Conservation (phyloP, 163 green algal species). For the Scenedesmus sp. region DNA sequence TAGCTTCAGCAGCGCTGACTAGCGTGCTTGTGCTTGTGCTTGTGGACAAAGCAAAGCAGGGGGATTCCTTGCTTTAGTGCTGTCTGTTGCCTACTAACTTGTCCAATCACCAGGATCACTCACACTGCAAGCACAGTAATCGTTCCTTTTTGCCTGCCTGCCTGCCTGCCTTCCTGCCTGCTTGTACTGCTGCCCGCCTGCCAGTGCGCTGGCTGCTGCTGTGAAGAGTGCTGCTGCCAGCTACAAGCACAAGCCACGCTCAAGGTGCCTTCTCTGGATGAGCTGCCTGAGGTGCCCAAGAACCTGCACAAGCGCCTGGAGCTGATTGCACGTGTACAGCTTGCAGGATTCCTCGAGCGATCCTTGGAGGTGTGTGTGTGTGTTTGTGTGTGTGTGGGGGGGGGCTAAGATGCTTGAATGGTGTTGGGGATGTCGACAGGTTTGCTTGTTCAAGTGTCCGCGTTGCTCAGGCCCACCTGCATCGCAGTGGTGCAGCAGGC, state of each 20-base stretch:
- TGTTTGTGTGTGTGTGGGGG: no score
- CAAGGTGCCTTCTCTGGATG: constrained; percentile 37
- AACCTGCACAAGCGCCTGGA: constrained; percentile 57
- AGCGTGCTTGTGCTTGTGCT: no score
- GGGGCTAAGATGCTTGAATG: not conserved
- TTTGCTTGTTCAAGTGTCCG: no score
- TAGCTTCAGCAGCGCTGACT: not conserved
- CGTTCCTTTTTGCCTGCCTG: no score
- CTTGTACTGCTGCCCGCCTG: no score
- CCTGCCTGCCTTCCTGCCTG: not conserved
- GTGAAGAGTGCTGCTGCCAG: constrained; percentile 14
- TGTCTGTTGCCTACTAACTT: no score
- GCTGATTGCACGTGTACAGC: constrained; percentile 46
- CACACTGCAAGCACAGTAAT: no score
- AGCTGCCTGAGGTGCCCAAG: constrained; percentile 52
- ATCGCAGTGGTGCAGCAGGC: no score
- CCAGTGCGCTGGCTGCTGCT: constrained; percentile 43
- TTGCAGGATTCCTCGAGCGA: constrained; percentile 29
- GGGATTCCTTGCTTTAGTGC: no score
- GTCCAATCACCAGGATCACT: no score
- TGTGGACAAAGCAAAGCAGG: not conserved
- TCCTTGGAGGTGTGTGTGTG: not conserved
- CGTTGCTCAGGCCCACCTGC: no score
- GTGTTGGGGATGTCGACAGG: no score
- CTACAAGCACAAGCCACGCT: constrained; percentile 51